Evolutionary conservation across 345 rosid species (phyloP), one percentile per base, ranked within the genome.

Genomic region (Euphorbia peplus): DNA sequence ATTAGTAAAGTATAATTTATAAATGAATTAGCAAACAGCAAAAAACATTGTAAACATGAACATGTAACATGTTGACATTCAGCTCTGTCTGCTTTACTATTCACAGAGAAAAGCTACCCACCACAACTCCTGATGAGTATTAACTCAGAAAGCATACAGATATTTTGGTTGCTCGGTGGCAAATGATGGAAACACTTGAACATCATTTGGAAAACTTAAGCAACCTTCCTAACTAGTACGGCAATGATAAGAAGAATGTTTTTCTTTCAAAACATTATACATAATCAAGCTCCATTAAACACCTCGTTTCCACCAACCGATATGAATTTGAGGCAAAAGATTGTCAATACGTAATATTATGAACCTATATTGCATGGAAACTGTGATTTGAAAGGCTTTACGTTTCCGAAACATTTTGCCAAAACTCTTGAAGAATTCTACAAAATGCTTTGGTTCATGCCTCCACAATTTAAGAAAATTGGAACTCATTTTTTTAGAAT

Each of bases 81-180:
- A 52, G 22, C 12, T 30, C 4, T 78, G 67, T 71, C 50, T 67
- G 79, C 72, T 54, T 66, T 58, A 39, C 47, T 15, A 58, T 54
- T 48, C 37, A 7, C n/a, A 42, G 37, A 68, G 13, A 14, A 51
- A 69, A 77, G 25, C 57, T 48, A 72, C 76, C 84, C 65, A 60
- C 11, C 8, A 46, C 35, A 16, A 63, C 72, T 75, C 37, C 35
- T 5, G 21, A 21, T 41, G 68, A 68, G 71, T 46, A 50, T 14
- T 35, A 51, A 19, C n/a, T 61, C 25, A 30, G 5, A 60, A 44
- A 73, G 72, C 72, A 42, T 61, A 60, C 19, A 46, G 26, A 18
- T 60, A 1, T 85, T 58, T 82, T 3, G 87, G 87, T 82, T 83
- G 83, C 84, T 79, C 74, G 76, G 84, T 76, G 83, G 87, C 79